Percentiles rank a stretch among this genome's conserved stretches.
phyloP scores from a whole-genome alignment of 164 flowering plant species.

The Aristolochia contorta region DNA sequence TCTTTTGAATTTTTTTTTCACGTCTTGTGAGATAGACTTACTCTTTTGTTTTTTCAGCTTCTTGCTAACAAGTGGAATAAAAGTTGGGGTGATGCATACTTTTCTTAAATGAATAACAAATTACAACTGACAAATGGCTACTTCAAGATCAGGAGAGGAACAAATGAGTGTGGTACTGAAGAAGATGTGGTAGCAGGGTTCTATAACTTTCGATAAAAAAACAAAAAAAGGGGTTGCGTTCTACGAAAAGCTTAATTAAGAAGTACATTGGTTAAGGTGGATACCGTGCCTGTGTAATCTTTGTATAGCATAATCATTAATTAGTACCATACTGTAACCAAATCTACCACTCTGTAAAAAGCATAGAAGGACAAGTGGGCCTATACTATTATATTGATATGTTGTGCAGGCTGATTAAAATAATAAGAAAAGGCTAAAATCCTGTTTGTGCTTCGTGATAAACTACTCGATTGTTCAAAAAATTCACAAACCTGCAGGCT shows the following conservation, averaged over 20 bases:
- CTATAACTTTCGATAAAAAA: too few relatives aligned
- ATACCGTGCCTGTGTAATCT: constrained; percentile 20
- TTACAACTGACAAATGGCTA: constrained; percentile 33
- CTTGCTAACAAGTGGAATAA: constrained; percentile 93
- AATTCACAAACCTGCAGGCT: too few relatives aligned
- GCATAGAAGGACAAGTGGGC: too few relatives aligned
- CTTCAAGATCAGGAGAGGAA: constrained; percentile 85
- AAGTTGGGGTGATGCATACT: constrained; percentile 95
- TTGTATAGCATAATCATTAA: background rate
- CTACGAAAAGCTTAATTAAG: constrained; percentile 47
- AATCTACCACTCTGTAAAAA: too few relatives aligned
- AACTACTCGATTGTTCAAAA: too few relatives aligned
- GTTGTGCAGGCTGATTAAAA: too few relatives aligned
- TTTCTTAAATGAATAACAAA: background rate
- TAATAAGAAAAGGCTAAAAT: too few relatives aligned
- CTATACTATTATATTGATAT: too few relatives aligned
- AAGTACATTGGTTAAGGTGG: constrained; percentile 20
- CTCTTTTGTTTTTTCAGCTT: constrained; percentile 41
- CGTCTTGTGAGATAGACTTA: constrained; percentile 4
- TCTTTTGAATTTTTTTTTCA: background rate
- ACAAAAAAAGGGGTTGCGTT: constrained; percentile 95
- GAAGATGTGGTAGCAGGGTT: constrained; percentile 60
- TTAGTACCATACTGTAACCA: too few relatives aligned
- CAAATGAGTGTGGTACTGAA: constrained; percentile 94
- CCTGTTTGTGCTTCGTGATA: too few relatives aligned